Conservation (phyloP, 768 basidiomycete genomes). For the Panaeolus papilionaceus region DNA sequence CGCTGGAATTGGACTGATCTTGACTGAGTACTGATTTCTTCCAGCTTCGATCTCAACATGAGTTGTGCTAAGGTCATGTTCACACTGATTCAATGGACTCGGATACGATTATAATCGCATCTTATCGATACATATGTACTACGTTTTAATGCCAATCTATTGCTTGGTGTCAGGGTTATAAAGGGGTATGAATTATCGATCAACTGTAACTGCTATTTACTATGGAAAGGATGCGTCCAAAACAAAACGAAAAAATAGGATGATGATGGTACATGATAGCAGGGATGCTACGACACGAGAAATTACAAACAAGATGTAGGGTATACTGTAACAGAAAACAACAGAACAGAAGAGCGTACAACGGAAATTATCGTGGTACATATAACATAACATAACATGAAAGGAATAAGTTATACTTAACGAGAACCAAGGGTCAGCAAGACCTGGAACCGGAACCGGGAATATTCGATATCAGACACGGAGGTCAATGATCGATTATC, state of each 20-base stretch:
- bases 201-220: not conserved
- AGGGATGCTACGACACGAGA: not conserved
- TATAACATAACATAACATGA: not conserved
- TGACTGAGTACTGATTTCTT: not conserved
- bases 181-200: slow-evolving; percentile 9
- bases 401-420: not conserved
- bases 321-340: not conserved
- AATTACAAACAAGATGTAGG: not conserved
- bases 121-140: not conserved
- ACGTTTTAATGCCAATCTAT: not conserved
- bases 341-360: not conserved
- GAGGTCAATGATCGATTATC: too few relatives aligned
- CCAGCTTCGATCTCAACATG: not conserved
- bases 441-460: too few relatives aligned
- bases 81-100: not conserved
- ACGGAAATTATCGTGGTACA: not conserved
- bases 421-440: not conserved
- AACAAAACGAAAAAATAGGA: not conserved
- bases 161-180: not conserved
- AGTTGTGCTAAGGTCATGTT: not conserved
- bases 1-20: not conserved
- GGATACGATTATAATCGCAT: not conserved
- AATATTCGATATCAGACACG: too few relatives aligned
- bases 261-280: not conserved
- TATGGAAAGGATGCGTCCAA: too few relatives aligned